phyloP scores from a whole-genome alignment of 768 basidiomycete genomes.

The Tylopilus sp. region DNA sequence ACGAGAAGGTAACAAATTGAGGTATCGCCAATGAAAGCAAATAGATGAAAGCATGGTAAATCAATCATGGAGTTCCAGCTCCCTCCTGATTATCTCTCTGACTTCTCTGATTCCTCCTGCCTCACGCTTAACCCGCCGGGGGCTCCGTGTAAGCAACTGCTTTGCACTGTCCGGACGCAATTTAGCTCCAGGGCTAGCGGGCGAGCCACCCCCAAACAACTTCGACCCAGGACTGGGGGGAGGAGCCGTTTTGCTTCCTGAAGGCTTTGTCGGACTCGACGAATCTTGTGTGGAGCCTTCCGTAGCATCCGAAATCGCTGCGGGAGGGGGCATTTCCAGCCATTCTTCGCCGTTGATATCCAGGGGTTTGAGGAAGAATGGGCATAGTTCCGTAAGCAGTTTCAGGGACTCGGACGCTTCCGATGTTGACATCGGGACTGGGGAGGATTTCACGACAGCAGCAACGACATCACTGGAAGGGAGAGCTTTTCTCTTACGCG shows the following conservation, averaged over 20 bases:
- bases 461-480: slow-evolving; percentile 62
- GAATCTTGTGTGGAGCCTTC: slow-evolving; percentile 9
- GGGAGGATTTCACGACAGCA: slow-evolving; percentile 76
- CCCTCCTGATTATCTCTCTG: slow-evolving; percentile 74
- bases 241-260: slow-evolving; percentile 15
- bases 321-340: slow-evolving; percentile 45
- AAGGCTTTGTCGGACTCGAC: slow-evolving; percentile 39
- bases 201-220: slow-evolving; percentile 21
- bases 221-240: slow-evolving; percentile 42
- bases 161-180: slow-evolving; percentile 56
- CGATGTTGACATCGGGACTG: slow-evolving; percentile 71
- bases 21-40: slow-evolving; percentile 13
- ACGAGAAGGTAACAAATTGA: slow-evolving; percentile 2
- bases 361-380: slow-evolving; percentile 72
- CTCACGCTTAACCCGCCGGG: slow-evolving; percentile 66
- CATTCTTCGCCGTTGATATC: slow-evolving; percentile 54
- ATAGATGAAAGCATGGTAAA: slow-evolving; percentile 29
- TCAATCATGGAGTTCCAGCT: slow-evolving; percentile 68
- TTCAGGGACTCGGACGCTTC: slow-evolving; percentile 75
- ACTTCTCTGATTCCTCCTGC: slow-evolving; percentile 74
- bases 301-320: slow-evolving; percentile 14
- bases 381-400: slow-evolving; percentile 66
- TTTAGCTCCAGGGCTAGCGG: slow-evolving; percentile 49
- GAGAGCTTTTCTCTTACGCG: slow-evolving; percentile 68
- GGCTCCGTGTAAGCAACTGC: slow-evolving; percentile 65